phyloP scores from a whole-genome alignment of 2,329 filamentous ascomycete genomes.

The Fusarium algeriense region DNA sequence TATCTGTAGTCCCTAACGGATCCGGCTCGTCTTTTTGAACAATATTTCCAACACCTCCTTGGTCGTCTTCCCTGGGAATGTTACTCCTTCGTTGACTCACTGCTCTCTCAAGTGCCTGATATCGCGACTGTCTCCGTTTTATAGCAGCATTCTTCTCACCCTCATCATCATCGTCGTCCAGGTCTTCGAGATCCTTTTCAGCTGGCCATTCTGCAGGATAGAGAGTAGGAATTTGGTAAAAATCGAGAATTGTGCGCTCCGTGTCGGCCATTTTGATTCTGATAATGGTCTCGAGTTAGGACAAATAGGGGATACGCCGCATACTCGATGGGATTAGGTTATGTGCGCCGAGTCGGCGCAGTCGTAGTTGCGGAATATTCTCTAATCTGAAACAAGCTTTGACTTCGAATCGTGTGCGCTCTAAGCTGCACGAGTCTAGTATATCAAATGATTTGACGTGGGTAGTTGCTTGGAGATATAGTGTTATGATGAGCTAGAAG shows the following conservation, averaged over 20 bases:
- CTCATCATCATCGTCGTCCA: slow-evolving; percentile 65
- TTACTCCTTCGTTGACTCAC: slow-evolving; percentile 76
- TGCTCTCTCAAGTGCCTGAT: slow-evolving; percentile 84
- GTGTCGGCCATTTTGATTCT: slow-evolving; percentile 71
- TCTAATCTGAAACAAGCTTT: background rate
- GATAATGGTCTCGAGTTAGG: slow-evolving; percentile 26
- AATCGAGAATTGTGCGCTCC: slow-evolving; percentile 83
- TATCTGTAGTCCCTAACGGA: slow-evolving; percentile 87
- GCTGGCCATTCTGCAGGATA: slow-evolving; percentile 89
- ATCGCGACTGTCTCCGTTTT: slow-evolving; percentile 78
- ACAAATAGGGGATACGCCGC: slow-evolving; percentile 34
- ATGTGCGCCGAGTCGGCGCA: slow-evolving; percentile 15
- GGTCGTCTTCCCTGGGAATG: slow-evolving; percentile 74
- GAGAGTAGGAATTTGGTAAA: slow-evolving; percentile 85
- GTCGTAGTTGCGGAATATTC: background rate
- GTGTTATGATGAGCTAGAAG: slow-evolving; percentile 25
- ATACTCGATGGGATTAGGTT: slow-evolving; percentile 25
- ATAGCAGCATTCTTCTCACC: slow-evolving; percentile 64
- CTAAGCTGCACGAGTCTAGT: background rate
- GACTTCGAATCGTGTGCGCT: background rate
- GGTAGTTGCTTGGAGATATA: slow-evolving; percentile 13
- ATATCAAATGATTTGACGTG: slow-evolving; percentile 5
- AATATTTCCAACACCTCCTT: slow-evolving; percentile 77
- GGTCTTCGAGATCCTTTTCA: slow-evolving; percentile 78
- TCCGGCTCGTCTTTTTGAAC: slow-evolving; percentile 94